phyloP scores from a whole-genome alignment of 1,284 basidiomycete genomes.

The Trametes versicolor region DNA sequence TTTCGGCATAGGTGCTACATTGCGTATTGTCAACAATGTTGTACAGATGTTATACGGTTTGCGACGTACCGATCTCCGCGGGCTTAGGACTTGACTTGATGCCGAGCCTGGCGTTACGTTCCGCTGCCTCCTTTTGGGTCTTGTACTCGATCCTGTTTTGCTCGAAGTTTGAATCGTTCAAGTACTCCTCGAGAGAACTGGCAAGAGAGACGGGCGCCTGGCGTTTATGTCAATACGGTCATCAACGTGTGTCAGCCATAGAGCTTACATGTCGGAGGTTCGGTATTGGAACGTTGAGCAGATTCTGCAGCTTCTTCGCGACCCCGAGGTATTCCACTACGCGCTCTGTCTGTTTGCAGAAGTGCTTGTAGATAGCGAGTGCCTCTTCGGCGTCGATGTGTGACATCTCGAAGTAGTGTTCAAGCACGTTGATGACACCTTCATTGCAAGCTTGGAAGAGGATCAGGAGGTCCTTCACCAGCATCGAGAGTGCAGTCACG shows the following conservation, averaged over 20 bases:
- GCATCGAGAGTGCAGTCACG: slow-evolving; percentile 89
- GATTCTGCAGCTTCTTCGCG: slow-evolving; percentile 91
- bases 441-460: slow-evolving; percentile 98
- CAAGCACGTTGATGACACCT: slow-evolving; percentile 96
- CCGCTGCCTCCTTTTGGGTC: slow-evolving; percentile 82
- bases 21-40: neutral
- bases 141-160: slow-evolving; percentile 94
- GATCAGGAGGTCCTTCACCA: slow-evolving; percentile 97
- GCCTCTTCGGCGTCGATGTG: slow-evolving; percentile 90
- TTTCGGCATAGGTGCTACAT: slow-evolving; percentile 37
- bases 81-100: slow-evolving; percentile 41
- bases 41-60: neutral
- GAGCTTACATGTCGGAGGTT: slow-evolving; percentile 87
- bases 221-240: neutral
- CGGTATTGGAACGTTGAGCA: slow-evolving; percentile 94
- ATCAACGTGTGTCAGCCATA: too few relatives aligned
- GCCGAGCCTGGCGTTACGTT: slow-evolving; percentile 56
- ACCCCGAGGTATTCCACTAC: slow-evolving; percentile 96
- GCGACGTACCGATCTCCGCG: slow-evolving; percentile 39
- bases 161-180: slow-evolving; percentile 96
- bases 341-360: slow-evolving; percentile 93
- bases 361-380: slow-evolving; percentile 91
- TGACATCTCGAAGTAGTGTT: slow-evolving; percentile 99
- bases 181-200: slow-evolving; percentile 93
- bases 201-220: slow-evolving; percentile 95